Percentiles rank a stretch among this genome's conserved stretches.
Evolutionary conservation across 208 protist genomes (phyloP).

Genomic region (Leishmania turanica): DNA sequence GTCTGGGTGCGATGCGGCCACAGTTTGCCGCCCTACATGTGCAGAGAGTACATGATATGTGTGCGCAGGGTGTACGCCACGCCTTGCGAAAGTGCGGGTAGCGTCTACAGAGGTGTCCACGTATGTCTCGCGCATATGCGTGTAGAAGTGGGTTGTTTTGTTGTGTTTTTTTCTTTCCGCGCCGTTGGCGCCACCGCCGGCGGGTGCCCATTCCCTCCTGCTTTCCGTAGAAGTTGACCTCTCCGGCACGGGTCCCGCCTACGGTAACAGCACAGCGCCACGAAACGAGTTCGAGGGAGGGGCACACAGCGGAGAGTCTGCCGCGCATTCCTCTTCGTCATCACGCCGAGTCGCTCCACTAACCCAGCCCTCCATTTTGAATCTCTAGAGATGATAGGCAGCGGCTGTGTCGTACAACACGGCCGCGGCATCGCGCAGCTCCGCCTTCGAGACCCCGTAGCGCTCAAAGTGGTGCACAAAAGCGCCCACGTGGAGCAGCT

Average conservation of each 20-base stretch:
- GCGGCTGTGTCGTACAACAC: slow-evolving; percentile 62
- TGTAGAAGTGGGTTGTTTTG: too few species aligned
- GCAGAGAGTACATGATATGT: neutral
- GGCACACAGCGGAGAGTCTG: neutral
- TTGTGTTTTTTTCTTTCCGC: neutral
- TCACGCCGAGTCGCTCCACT: too few species aligned
- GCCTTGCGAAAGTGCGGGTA: neutral
- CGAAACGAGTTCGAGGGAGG: neutral
- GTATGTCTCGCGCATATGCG: neutral
- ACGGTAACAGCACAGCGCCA: neutral
- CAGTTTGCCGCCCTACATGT: neutral
- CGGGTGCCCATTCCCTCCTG: neutral
- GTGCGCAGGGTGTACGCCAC: neutral
- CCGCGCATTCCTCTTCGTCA: neutral
- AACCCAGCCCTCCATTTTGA: neutral
- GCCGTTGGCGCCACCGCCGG: neutral
- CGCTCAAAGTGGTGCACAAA: slow-evolving; percentile 77
- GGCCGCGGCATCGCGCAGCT: slow-evolving; percentile 48
- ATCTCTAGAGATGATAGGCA: slow-evolving; percentile 28
- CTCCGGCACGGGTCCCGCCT: neutral
- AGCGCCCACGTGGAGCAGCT: slow-evolving; percentile 55
- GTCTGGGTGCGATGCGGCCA: neutral
- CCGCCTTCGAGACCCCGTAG: slow-evolving; percentile 55
- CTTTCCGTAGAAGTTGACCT: neutral
- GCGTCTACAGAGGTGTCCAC: too few species aligned